phyloP scores from a whole-genome alignment of 768 basidiomycete genomes.

The Trametes coccinea region DNA sequence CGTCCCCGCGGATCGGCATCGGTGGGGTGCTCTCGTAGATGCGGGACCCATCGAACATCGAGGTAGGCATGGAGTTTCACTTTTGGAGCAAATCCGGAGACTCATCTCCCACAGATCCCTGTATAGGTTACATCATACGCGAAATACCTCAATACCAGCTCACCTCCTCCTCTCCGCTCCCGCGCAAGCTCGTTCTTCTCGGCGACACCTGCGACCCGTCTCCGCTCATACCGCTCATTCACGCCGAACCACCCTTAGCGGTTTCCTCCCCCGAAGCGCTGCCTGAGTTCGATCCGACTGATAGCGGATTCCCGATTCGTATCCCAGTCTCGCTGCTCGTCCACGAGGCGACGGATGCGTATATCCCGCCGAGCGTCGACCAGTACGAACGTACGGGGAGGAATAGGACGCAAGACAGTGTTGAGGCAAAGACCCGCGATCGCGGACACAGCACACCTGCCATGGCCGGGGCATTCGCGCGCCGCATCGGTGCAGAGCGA shows the following conservation, averaged over 20 bases:
- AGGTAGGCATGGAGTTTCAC: conserved; percentile 43
- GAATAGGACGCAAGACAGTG: conserved; percentile 39
- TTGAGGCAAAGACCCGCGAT: conserved; percentile 47
- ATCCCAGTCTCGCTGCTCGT: conserved; percentile 56
- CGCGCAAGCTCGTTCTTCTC: conserved; percentile 69
- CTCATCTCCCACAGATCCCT: conserved; percentile 53
- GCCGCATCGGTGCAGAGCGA: conserved; percentile 52
- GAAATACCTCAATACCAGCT: conserved; percentile 42
- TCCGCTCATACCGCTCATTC: conserved; percentile 52
- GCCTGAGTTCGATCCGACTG: conserved; percentile 40
- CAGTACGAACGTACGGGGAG: conserved; percentile 44
- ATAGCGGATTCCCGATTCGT: neutral
- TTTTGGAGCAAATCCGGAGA: neutral
- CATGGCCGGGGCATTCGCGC: conserved; percentile 80
- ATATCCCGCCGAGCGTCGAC: conserved; percentile 59
- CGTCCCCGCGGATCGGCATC: conserved; percentile 34
- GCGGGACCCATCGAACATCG: conserved; percentile 79
- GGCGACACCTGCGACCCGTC: conserved; percentile 77
- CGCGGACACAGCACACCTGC: conserved; percentile 78
- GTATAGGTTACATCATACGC: conserved; percentile 74
- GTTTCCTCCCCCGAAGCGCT: neutral
- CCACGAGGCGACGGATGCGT: conserved; percentile 85
- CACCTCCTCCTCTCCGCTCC: conserved; percentile 23
- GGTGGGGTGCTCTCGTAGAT: conserved; percentile 48
- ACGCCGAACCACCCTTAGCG: conserved; percentile 12